A percentile compares a stretch with the other conserved stretches of the same genome.
Evolutionary conservation across 192 early-diverging fungal genomes (phyloP).

Genomic region (Coemansia sp.): DNA sequence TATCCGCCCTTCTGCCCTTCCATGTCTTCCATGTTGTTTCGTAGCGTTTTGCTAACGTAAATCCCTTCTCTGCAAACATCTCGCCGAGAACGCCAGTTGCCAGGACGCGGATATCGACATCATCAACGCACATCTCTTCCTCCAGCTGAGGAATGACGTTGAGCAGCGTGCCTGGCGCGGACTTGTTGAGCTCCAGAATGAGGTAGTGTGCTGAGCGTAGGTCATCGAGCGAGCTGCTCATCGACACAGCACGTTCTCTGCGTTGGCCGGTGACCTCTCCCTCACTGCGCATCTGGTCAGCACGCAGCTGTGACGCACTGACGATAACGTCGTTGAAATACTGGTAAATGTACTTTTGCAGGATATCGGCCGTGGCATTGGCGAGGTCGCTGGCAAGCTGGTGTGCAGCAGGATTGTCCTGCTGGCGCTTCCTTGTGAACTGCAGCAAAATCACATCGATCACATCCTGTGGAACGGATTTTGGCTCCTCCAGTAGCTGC

Average conservation of each 20-base stretch:
- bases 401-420: constrained; percentile 65
- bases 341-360: constrained; percentile 92
- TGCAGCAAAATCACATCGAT: constrained; percentile 80
- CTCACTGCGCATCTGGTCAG: constrained; percentile 19
- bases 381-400: constrained; percentile 83
- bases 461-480: constrained; percentile 70
- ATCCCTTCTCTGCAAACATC: constrained; percentile 83
- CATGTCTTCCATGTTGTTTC: constrained; percentile 82
- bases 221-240: constrained; percentile 44
- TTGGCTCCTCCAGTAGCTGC: constrained; percentile 77
- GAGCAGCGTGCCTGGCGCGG: constrained; percentile 72
- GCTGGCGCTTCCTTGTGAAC: constrained; percentile 71
- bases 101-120: constrained; percentile 70
- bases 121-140: constrained; percentile 81
- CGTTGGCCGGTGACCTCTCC: constrained; percentile 16
- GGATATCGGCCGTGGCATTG: constrained; percentile 65
- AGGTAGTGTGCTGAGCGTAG: constrained; percentile 71
- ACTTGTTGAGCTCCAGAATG: constrained; percentile 77
- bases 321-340: constrained; percentile 87
- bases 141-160: constrained; percentile 94
- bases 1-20: constrained; percentile 77
- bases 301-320: constrained; percentile 52
- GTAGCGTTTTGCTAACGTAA: constrained; percentile 69
- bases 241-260: constrained; percentile 49
- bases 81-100: constrained; percentile 79